Percentiles rank a stretch among this genome's conserved stretches.
These are phyloP conservation scores for Trametes coccinea DNA, from an alignment of 768 basidiomycete species.

Conservation along the genomic window DNA sequence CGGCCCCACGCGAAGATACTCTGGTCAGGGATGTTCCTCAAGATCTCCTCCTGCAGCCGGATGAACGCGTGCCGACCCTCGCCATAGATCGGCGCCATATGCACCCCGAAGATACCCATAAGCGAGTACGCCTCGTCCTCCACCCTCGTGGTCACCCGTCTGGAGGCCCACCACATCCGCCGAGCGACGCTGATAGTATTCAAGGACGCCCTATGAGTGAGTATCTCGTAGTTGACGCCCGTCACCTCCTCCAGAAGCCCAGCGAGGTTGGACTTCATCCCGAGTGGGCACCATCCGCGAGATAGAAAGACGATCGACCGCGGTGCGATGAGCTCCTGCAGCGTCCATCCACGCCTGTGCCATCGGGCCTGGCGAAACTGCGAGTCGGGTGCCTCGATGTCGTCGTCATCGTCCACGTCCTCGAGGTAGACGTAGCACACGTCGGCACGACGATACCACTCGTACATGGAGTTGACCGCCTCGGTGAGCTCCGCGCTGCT, in stretches of 20 bases:
- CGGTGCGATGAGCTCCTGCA: slow-evolving; percentile 10
- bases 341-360: slow-evolving; percentile 7
- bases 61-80: slow-evolving; percentile 8
- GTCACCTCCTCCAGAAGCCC: slow-evolving; percentile 1
- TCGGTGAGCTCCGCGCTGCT: slow-evolving; percentile 15
- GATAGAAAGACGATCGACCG: neutral
- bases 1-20: slow-evolving; percentile 12
- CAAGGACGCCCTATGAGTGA: neutral
- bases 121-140: slow-evolving; percentile 17
- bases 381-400: neutral
- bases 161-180: slow-evolving; percentile 11
- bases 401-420: slow-evolving; percentile 6
- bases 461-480: slow-evolving; percentile 10
- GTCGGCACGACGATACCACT: slow-evolving; percentile 4
- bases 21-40: slow-evolving; percentile 6
- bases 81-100: slow-evolving; percentile 1
- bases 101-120: slow-evolving; percentile 1
- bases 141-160: neutral
- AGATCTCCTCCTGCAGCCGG: slow-evolving; percentile 5
- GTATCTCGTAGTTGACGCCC: neutral
- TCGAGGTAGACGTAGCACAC: slow-evolving; percentile 4
- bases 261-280: neutral
- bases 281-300: neutral
- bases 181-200: neutral
- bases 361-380: neutral